Base-by-base conservation (phyloP, 768 basidiomycete genomes). In the Naganishia randhawae region DNA sequence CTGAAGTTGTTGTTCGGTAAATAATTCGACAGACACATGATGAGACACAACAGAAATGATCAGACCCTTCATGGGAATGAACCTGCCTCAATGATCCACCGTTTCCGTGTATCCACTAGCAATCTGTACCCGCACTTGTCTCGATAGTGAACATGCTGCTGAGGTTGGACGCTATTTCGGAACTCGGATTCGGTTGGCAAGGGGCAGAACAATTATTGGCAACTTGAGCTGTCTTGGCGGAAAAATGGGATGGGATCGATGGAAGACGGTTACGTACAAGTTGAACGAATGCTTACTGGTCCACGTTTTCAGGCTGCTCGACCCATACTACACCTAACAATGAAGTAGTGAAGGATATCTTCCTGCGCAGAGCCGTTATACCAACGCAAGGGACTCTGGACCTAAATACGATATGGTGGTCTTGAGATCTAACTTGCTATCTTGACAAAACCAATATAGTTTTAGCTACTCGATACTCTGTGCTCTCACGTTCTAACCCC, bases 41-140 rank as follows among this genome's bases (percentile, higher is more conserved):
- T 61, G 57, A 61, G 19, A n/a, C 22, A n/a, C 29, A 61, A 61
- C 57, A 61, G 57, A 61, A 61, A 61, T 61, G 57, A 39, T 61
- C 57, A 61, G 57, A 61, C 57, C 57, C 57, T 61, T 25, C n/a
- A 41, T 3, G 57, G 57, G 57, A 22, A 61, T 61, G 57, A 61
- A 61, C 7, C 33, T 41, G 16, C 33, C 22, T 22, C 32, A 35
- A 6, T 16, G 11, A 19, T 25, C 13, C 37, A 61, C 57, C 32
- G 51, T 33, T 25, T 22, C 57, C 1, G 8, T 42, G 16, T 39
- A 22, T 25, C 17, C 16, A 25, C 57, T 11, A n/a, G 54, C 54
- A 37, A 55, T 37, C n/a, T 14, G 57, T 61, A 61, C 57, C 57
- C 57, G 57, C 37, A 13, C 17, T 22, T 29, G n/a, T 2, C 39